These are phyloP conservation scores for Clonostachys sp. DNA, from an alignment of 2,329 filamentous ascomycete genomes.

Conservation along the genomic window DNA sequence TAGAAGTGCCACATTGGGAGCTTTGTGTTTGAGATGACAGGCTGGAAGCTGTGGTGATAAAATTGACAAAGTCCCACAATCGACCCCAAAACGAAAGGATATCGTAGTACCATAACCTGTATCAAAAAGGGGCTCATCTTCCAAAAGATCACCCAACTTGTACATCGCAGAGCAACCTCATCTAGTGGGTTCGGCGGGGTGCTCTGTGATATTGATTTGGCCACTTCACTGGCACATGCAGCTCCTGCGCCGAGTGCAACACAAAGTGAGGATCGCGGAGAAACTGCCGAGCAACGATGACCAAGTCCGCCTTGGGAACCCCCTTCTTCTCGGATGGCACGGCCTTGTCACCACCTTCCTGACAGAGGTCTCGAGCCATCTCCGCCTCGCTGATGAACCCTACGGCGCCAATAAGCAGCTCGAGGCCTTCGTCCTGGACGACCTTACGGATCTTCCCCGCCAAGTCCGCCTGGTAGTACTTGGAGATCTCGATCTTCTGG, in stretches of 20 bases:
- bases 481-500: slow-evolving; percentile 56
- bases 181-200: too few species aligned
- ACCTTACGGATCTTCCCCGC: slow-evolving; percentile 68
- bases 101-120: too few species aligned
- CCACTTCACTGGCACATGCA: slow-evolving; percentile 67
- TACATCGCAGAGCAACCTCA: too few species aligned
- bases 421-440: slow-evolving; percentile 39
- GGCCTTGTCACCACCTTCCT: slow-evolving; percentile 25
- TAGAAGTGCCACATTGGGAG: too few species aligned
- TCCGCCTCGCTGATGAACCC: slow-evolving; percentile 68
- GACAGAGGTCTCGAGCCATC: slow-evolving; percentile 57
- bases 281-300: slow-evolving; percentile 70
- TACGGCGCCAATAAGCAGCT: slow-evolving; percentile 67
- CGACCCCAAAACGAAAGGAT: too few species aligned
- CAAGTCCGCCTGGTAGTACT: slow-evolving; percentile 71
- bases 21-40: too few species aligned
- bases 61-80: too few species aligned
- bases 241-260: slow-evolving; percentile 65
- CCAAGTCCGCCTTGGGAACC: slow-evolving; percentile 58
- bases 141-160: too few species aligned
- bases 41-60: too few species aligned
- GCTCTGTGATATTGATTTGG: slow-evolving; percentile 59
- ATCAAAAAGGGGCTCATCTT: too few species aligned
- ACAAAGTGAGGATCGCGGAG: slow-evolving; percentile 79
- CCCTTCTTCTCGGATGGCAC: slow-evolving; percentile 29